phyloP scores from a whole-genome alignment of 2,329 filamentous ascomycete species.

The Alternaria panax region DNA sequence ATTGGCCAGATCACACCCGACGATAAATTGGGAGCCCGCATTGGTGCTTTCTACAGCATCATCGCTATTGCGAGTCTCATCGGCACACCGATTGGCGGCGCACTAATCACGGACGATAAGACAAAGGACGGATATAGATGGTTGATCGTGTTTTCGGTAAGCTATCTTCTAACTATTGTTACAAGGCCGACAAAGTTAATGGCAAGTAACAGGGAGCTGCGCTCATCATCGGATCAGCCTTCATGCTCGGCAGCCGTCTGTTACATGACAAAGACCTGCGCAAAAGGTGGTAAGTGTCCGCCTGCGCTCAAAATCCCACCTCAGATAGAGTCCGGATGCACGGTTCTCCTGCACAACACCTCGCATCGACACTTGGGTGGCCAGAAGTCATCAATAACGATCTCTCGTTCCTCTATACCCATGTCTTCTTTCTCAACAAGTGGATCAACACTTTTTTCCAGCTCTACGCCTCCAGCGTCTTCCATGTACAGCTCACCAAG shows the following conservation, averaged over 20 bases:
- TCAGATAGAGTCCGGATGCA: not conserved
- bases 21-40: constrained; percentile 72
- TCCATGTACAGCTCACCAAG: constrained; percentile 26
- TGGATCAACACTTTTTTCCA: constrained; percentile 10
- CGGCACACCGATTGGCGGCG: constrained; percentile 71
- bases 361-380: constrained; percentile 26
- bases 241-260: constrained; percentile 32
- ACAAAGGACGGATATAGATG: constrained; percentile 31
- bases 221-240: constrained; percentile 23
- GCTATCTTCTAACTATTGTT: not conserved
- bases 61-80: constrained; percentile 70
- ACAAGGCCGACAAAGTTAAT: not conserved
- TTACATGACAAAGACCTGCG: constrained; percentile 22
- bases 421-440: not conserved
- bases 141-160: constrained; percentile 38
- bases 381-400: constrained; percentile 14
- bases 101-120: constrained; percentile 32
- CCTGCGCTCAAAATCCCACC: not conserved
- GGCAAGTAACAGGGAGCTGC: constrained; percentile 18
- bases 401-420: not conserved
- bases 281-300: constrained; percentile 18
- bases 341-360: constrained; percentile 4
- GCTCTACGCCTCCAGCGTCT: constrained; percentile 23
- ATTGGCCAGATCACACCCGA: constrained; percentile 76
- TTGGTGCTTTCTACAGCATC: constrained; percentile 69